Evolutionary conservation across 768 basidiomycete genomes (phyloP), one percentile per base, ranked within the genome.

Genomic region (Dendrothele bispora): DNA sequence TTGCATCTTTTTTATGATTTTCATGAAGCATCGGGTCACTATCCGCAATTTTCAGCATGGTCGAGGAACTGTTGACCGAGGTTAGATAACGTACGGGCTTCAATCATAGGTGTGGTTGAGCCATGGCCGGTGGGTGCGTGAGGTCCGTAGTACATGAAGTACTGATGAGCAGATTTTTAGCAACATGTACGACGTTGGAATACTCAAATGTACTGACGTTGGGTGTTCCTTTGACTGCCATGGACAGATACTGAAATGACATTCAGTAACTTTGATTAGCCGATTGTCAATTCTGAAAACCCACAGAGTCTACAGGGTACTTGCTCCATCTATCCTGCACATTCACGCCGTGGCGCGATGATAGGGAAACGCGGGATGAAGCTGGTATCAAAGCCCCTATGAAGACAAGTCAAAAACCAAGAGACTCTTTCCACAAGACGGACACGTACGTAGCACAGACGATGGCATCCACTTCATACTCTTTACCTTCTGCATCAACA

Each of bases 381-480:
- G 40, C 56, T 60, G 3, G 59, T 58, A 51, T 60, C 53, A 41
- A 58, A 60, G 7, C 59, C 59, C 28, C 59, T 60, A 24, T 5
- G n/a, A 46, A 32, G 24, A n/a, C n/a, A n/a, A n/a, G n/a, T n/a
- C n/a, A 21, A 25, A 22, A 12, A 32, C 18, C 6, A 11, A 21
- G 28, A 11, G 2, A 21, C 7, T 27, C 3, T 20, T 38, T 17
- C 5, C 32, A 28, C 14, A 21, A n/a, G n/a, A n/a, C n/a, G n/a
- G n/a, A n/a, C 50, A 15, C 46, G 61, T 69, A 74, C 44, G 77
- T 80, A 11, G 78, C 77, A 49, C 74, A 77, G 18, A 79, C 58
- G 34, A 80, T 66, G 28, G 73, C 61, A 52, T 80, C 75, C 21
- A 77, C 65, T 11, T 73, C 67, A 30, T 70, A 58, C 39, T 68